phyloP scores from a whole-genome alignment of 2,329 filamentous ascomycete species.

The Diaporthe sp. region DNA sequence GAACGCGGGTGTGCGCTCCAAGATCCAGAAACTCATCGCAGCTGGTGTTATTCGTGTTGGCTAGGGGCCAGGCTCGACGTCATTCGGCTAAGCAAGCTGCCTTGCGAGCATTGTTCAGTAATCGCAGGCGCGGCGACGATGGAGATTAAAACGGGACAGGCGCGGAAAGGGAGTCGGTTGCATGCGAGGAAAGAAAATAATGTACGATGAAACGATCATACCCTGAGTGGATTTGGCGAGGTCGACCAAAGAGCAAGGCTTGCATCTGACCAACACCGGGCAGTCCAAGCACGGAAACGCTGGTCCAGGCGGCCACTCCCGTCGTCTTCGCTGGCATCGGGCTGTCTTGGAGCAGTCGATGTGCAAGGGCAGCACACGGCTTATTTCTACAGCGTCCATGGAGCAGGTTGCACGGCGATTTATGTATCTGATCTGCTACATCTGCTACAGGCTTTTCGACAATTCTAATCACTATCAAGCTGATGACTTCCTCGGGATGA shows the following conservation, averaged over 20 bases:
- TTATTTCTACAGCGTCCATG: constrained; percentile 11
- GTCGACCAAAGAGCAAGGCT: not conserved
- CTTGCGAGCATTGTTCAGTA: not conserved
- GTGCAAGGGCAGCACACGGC: not conserved
- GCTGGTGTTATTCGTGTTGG: constrained; percentile 91
- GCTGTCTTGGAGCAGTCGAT: not conserved
- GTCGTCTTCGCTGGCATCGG: not conserved
- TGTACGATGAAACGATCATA: constrained; percentile 40
- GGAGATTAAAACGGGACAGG: not conserved
- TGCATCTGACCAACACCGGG: not conserved
- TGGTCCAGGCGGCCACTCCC: not conserved
- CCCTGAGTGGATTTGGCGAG: constrained; percentile 18
- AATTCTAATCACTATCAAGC: constrained; percentile 10
- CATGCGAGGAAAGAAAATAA: not conserved
- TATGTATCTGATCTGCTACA: constrained; percentile 5
- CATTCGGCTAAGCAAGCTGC: not conserved
- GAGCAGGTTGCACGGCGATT: not conserved
- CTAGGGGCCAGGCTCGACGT: not conserved
- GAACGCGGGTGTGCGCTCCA: constrained; percentile 85
- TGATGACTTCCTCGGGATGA: not conserved
- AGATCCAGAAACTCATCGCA: constrained; percentile 95
- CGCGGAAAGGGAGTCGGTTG: not conserved
- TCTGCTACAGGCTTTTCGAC: not conserved
- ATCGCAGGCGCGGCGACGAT: not conserved
- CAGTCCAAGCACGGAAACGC: not conserved